Evolutionary conservation across 805 yeast species (phyloP), one percentile per base, ranked within the genome.

Genomic region (Candida peoriensis): DNA sequence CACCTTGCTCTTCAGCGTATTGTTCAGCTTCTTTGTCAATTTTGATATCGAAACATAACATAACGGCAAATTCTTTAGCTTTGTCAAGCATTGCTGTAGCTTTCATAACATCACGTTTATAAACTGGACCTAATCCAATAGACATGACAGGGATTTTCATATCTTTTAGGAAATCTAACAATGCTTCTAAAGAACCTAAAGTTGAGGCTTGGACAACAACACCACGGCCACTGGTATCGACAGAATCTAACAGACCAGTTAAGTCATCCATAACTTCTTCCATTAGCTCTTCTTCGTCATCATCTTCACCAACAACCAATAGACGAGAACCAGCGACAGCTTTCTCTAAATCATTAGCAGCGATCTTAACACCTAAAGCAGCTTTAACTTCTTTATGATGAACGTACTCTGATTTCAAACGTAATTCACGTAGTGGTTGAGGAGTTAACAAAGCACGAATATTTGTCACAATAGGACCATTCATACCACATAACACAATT

Each of bases 121-220:
- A 93, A 25, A 93, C 98, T 36, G 99, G 98, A 54, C 99, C 99
- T 58, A 93, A 73, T 36, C 97, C 95, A 57, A 93, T 89, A 23
- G 96, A 84, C 96, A 90, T 88, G 24, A 93, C 99, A 15, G 99
- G 99, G 63, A 93, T 93, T 74, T 93, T 93, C 97, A 89, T 86
- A 54, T 86, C 95, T 66, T 90, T 90, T 61, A 93, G 75, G 86
- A 93, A 93, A 63, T 90, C 97, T 45, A 93, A 74, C 48, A 93
- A 69, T 4, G 99, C 99, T 68, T 93, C 99, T 54, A 93, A 70
- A 28, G 98, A 89, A 73, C 99, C 99, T 56, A 93, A 75, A 15
- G 99, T 93, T 6, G 97, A 88, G 2, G 98, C 97, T 68, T 93
- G 99, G 30, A 93, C 99, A 50, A 88, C 86, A 37, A 93, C 99